Conservation (phyloP, 768 basidiomycete genomes). For the Phallus indusiatus region DNA sequence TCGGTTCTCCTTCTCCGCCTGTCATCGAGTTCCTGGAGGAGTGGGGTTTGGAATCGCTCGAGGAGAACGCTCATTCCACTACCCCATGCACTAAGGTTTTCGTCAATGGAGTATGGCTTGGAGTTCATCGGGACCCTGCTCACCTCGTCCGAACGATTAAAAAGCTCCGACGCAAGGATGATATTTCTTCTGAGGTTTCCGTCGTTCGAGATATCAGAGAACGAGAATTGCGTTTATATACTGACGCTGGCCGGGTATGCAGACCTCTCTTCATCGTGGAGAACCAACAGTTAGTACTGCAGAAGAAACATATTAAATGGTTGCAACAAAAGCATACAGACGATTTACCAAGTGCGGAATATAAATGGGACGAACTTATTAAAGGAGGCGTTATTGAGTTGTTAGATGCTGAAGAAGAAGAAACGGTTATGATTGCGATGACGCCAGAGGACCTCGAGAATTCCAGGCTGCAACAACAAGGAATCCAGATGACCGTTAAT, state of each 20-base stretch:
- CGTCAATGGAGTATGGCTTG: conserved; percentile 99
- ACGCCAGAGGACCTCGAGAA: conserved; percentile 91
- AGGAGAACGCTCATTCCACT: conserved; percentile 82
- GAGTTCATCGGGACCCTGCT: conserved; percentile 91
- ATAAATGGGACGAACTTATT: conserved; percentile 78
- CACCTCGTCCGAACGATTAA: conserved; percentile 90
- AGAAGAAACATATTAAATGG: conserved; percentile 78
- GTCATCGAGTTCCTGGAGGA: conserved; percentile 98
- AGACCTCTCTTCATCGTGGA: conserved; percentile 96
- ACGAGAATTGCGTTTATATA: conserved; percentile 86
- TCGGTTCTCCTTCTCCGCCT: conserved; percentile 90
- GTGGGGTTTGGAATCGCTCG: conserved; percentile 93
- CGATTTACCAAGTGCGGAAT: conserved; percentile 30
- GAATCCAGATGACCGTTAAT: conserved; percentile 46
- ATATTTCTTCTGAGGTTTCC: conserved; percentile 92
- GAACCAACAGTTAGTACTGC: conserved; percentile 73
- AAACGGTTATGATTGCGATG: conserved; percentile 99
- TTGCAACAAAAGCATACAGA: conserved; percentile 50
- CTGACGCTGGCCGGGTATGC: conserved; percentile 94
- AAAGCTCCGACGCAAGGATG: conserved; percentile 84
- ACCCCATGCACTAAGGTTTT: conserved; percentile 92
- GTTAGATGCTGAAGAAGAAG: conserved; percentile 97
- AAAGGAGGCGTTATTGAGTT: conserved; percentile 87
- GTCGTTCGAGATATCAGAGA: conserved; percentile 98
- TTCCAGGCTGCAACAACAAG: conserved; percentile 56